Evolutionary conservation across 495 filamentous ascomycete genomes (phyloP).

Genomic region (Parachaetomium inaequale): DNA sequence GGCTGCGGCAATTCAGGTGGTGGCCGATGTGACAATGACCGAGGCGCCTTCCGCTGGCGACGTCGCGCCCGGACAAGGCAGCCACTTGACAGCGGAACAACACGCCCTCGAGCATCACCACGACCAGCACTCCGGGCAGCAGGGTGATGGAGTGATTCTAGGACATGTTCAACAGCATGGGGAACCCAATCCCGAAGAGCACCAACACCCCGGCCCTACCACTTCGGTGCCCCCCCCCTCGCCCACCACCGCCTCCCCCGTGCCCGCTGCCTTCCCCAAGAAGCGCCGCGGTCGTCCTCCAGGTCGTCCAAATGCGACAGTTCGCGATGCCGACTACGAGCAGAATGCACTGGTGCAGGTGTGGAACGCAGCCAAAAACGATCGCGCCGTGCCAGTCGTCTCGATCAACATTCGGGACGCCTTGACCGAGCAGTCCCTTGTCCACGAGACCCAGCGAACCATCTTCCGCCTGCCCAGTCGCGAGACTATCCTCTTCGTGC

Average conservation of each 20-base stretch:
- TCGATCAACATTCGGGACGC: constrained; percentile 29
- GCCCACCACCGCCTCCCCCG: constrained; percentile 1
- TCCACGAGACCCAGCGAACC: constrained; percentile 32
- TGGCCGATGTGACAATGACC: neutral
- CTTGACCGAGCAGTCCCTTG: constrained; percentile 26
- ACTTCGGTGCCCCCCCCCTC: neutral
- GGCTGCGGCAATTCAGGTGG: neutral
- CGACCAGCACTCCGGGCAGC: neutral
- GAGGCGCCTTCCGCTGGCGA: neutral
- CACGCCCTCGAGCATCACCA: neutral
- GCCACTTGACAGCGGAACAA: neutral
- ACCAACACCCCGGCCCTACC: neutral
- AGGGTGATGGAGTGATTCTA: neutral
- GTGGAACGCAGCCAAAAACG: constrained; percentile 32
- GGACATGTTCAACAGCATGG: neutral
- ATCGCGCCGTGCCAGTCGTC: constrained; percentile 22
- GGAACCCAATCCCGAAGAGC: neutral
- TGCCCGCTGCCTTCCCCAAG: constrained; percentile 31
- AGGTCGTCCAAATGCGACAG: constrained; percentile 33
- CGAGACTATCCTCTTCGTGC: constrained; percentile 33
- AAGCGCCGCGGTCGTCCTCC: constrained; percentile 35
- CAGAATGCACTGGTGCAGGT: constrained; percentile 27
- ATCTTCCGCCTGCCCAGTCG: constrained; percentile 31
- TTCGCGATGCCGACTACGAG: constrained; percentile 31
- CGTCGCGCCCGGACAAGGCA: neutral